Evolutionary conservation across 208 protist genomes (phyloP).

Genomic region (Crithidia sp.): DNA sequence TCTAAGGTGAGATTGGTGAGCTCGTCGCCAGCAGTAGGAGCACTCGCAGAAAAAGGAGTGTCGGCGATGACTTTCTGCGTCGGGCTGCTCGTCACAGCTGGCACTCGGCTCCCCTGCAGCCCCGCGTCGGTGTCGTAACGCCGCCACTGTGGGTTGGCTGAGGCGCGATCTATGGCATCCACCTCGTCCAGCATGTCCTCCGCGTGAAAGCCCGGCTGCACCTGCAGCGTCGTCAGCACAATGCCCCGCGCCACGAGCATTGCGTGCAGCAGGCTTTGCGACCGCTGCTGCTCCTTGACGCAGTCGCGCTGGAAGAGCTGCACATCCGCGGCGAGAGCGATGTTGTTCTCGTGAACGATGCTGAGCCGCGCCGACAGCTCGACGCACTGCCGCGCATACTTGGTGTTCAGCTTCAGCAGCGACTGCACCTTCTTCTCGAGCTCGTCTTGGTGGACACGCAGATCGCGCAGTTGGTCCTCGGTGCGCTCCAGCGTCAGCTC

Average conservation of each 20-base stretch:
- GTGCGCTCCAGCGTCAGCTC: slow-evolving; percentile 68
- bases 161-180: slow-evolving; percentile 6
- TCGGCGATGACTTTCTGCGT: not conserved
- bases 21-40: not conserved
- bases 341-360: slow-evolving; percentile 77
- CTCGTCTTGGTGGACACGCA: slow-evolving; percentile 34
- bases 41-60: not conserved
- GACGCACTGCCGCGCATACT: slow-evolving; percentile 74
- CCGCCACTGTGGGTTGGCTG: not conserved
- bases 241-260: slow-evolving; percentile 53
- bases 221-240: slow-evolving; percentile 58
- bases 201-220: slow-evolving; percentile 5
- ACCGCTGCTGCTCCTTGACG: slow-evolving; percentile 41
- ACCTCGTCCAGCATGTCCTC: slow-evolving; percentile 5
- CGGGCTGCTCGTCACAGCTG: no score
- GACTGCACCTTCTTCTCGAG: slow-evolving; percentile 45
- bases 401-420: slow-evolving; percentile 65
- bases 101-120: not conserved
- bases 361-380: slow-evolving; percentile 77
- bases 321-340: slow-evolving; percentile 54
- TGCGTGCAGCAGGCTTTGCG: slow-evolving; percentile 46
- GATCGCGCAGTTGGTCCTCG: slow-evolving; percentile 46
- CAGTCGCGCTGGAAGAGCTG: slow-evolving; percentile 64
- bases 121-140: not conserved
- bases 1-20: not conserved